A percentile compares a stretch with the other conserved stretches of the same genome.
Evolutionary conservation across 2,329 filamentous ascomycete species (phyloP).

Genomic region (Coleophoma crateriformis): DNA sequence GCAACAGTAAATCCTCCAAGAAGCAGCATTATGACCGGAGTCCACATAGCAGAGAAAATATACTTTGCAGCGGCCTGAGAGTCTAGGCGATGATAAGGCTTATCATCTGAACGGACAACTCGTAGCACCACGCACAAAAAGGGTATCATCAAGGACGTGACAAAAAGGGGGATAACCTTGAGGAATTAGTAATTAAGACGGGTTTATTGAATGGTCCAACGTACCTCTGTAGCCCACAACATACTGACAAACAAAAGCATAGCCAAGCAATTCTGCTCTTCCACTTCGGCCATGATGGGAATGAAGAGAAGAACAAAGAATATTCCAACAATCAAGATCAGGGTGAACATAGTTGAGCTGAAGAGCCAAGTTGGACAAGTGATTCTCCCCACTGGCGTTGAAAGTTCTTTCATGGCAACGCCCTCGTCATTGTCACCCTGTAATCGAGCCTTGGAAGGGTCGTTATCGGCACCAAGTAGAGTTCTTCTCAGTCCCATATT

Average conservation of each 20-base stretch:
- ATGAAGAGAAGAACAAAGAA: conserved; percentile 71
- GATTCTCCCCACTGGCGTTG: conserved; percentile 75
- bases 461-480: conserved; percentile 69
- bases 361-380: conserved; percentile 76
- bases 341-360: conserved; percentile 72
- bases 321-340: conserved; percentile 64
- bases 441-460: conserved; percentile 61
- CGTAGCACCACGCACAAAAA: conserved; percentile 85
- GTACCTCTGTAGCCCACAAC: conserved; percentile 91
- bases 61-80: conserved; percentile 76
- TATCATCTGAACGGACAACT: conserved; percentile 74
- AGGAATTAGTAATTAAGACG: conserved; percentile 12
- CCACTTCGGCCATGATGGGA: conserved; percentile 78
- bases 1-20: conserved; percentile 95
- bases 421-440: conserved; percentile 78
- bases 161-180: conserved; percentile 90
- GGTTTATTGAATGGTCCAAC: conserved; percentile 11
- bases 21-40: conserved; percentile 95
- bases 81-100: conserved; percentile 64
- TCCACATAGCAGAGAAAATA: conserved; percentile 97
- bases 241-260: conserved; percentile 91
- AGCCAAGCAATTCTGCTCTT: conserved; percentile 94
- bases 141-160: conserved; percentile 88
- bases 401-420: conserved; percentile 59
- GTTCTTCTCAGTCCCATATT: conserved; percentile 76